These are phyloP conservation scores for Penicillium alfredii DNA, from an alignment of 495 filamentous ascomycete genomes.

Conservation along the genomic window DNA sequence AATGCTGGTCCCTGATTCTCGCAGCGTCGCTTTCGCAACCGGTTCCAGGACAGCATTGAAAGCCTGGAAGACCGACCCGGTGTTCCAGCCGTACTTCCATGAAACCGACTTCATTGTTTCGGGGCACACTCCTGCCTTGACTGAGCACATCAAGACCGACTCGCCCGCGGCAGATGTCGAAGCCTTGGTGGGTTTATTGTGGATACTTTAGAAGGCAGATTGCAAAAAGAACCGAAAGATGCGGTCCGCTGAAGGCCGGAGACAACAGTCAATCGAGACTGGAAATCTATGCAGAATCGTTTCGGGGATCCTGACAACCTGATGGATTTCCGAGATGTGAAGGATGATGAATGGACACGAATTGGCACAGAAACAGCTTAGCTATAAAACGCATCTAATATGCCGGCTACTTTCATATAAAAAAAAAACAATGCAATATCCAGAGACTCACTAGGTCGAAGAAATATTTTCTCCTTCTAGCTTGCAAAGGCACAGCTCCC, in stretches of 20 bases:
- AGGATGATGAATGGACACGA: conserved; percentile 31
- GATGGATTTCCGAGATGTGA: conserved; percentile 44
- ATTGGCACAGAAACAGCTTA: conserved; percentile 12
- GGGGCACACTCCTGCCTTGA: conserved; percentile 29
- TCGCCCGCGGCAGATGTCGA: conserved; percentile 30
- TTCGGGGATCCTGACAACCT: conserved; percentile 39
- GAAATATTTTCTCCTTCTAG: conserved; percentile 15
- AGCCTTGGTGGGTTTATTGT: conserved; percentile 36
- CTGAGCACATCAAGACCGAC: conserved; percentile 31
- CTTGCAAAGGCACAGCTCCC: conserved; percentile 71
- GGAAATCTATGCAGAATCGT: conserved; percentile 44
- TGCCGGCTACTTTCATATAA: no score
- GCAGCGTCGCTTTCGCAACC: conserved; percentile 30
- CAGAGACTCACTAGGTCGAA: background rate
- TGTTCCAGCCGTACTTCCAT: conserved; percentile 47
- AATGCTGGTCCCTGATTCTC: conserved; percentile 21
- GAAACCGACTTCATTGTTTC: conserved; percentile 43
- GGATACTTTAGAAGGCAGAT: conserved; percentile 39
- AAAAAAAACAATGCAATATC: background rate
- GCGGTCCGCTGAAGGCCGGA: conserved; percentile 49
- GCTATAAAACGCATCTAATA: no score
- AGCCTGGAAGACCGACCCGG: conserved; percentile 43
- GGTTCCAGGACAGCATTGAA: conserved; percentile 33
- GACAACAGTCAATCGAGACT: conserved; percentile 40
- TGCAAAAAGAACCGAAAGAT: conserved; percentile 33